phyloP scores from a whole-genome alignment of 371 early-diverging fungal species.

The Actinomucor elegans region DNA sequence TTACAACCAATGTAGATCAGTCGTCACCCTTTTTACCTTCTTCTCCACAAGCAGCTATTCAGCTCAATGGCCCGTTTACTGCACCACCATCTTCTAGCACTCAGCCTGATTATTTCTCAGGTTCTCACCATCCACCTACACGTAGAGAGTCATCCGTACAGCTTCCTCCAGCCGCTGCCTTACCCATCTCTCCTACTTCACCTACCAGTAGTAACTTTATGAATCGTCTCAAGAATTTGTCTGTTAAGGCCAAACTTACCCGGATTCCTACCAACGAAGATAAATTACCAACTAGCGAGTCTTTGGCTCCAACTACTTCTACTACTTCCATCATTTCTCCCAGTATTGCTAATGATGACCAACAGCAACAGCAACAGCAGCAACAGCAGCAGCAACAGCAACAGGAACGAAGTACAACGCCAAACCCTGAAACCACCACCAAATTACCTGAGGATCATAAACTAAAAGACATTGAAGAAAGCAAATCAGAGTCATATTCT shows the following conservation, averaged over 20 bases:
- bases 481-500: slow-evolving; percentile 33
- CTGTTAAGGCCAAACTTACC: slow-evolving; percentile 52
- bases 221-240: slow-evolving; percentile 52
- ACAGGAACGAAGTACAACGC: not conserved
- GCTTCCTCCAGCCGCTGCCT: slow-evolving; percentile 39
- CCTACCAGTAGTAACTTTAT: slow-evolving; percentile 45
- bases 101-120: slow-evolving; percentile 50
- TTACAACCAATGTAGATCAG: slow-evolving; percentile 26
- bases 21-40: slow-evolving; percentile 20
- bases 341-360: not conserved
- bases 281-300: not conserved
- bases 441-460: slow-evolving; percentile 3
- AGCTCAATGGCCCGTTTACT: slow-evolving; percentile 39
- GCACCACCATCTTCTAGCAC: slow-evolving; percentile 39
- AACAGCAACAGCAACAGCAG: not conserved
- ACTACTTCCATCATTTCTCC: not conserved
- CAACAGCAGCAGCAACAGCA: not conserved
- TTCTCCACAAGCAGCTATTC: slow-evolving; percentile 14
- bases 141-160: slow-evolving; percentile 33
- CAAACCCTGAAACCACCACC: not conserved
- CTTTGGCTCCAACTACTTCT: not conserved
- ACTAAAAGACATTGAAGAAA: slow-evolving; percentile 15
- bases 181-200: slow-evolving; percentile 42
- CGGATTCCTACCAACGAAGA: slow-evolving; percentile 47
- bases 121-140: slow-evolving; percentile 30